phyloP scores from a whole-genome alignment of 345 rosid genomes.

The Arabidopsis arenosa region DNA sequence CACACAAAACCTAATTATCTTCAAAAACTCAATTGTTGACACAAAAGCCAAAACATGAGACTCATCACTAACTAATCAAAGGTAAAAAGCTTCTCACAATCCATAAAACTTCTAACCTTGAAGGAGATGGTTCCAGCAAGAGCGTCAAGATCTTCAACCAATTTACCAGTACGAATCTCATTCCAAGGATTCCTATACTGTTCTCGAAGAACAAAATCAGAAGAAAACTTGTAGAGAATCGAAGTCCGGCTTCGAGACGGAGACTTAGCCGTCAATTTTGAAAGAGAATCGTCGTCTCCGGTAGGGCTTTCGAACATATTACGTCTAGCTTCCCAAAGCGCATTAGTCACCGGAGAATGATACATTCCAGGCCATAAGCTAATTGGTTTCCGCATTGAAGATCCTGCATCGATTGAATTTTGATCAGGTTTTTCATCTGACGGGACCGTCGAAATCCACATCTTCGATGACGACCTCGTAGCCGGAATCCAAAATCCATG shows the following conservation, averaged over 20 bases:
- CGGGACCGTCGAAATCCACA: slow-evolving; percentile 20
- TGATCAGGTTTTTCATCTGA: slow-evolving; percentile 8
- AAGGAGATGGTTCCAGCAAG: slow-evolving; percentile 88
- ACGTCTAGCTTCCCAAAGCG: slow-evolving; percentile 91
- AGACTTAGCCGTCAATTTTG: slow-evolving; percentile 50
- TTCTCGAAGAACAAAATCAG: slow-evolving; percentile 73
- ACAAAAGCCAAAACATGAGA: no score
- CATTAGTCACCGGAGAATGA: slow-evolving; percentile 90
- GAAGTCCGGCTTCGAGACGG: slow-evolving; percentile 81
- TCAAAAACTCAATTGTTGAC: not conserved
- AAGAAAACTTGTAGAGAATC: slow-evolving; percentile 69
- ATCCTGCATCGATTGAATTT: slow-evolving; percentile 74
- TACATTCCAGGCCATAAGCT: slow-evolving; percentile 98
- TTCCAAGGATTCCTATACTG: slow-evolving; percentile 96
- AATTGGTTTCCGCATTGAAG: slow-evolving; percentile 77
- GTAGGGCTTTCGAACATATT: slow-evolving; percentile 55
- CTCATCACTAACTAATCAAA: slow-evolving; percentile 5
- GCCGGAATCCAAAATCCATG: slow-evolving; percentile 21
- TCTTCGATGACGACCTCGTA: slow-evolving; percentile 28
- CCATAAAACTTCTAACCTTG: slow-evolving; percentile 49
- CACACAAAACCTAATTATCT: slow-evolving; percentile 1
- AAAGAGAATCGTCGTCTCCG: slow-evolving; percentile 44
- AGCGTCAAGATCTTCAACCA: slow-evolving; percentile 95
- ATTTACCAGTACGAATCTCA: slow-evolving; percentile 75
- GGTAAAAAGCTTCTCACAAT: not conserved